Percentiles rank a stretch among this genome's conserved stretches.
phyloP scores from a whole-genome alignment of 768 basidiomycete species.

The Suillus occidentalis region DNA sequence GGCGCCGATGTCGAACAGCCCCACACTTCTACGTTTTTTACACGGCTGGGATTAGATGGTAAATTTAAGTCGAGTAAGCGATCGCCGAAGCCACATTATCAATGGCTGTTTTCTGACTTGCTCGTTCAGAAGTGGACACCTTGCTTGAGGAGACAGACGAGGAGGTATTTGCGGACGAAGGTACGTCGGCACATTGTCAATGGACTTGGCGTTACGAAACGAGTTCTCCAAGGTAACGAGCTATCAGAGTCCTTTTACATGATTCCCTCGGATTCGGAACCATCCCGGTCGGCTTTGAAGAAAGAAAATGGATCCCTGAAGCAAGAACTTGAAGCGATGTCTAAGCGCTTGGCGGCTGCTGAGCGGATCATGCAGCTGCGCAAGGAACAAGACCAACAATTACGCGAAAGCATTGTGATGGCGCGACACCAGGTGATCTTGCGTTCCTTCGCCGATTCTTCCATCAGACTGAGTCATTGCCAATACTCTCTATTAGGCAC shows the following conservation, averaged over 20 bases:
- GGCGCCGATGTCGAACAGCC: conserved; percentile 72
- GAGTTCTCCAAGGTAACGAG: conserved; percentile 50
- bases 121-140: conserved; percentile 17
- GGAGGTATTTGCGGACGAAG: conserved; percentile 61
- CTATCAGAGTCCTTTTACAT: conserved; percentile 81
- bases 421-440: conserved; percentile 59
- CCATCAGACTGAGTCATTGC: conserved; percentile 5
- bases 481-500: conserved; percentile 51
- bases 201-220: conserved; percentile 1
- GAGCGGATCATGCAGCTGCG: conserved; percentile 67
- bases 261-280: conserved; percentile 62
- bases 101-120: background rate
- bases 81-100: background rate
- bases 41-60: conserved; percentile 34
- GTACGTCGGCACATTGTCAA: conserved; percentile 34
- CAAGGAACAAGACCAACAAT: conserved; percentile 75
- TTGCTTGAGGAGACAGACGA: conserved; percentile 55
- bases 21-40: conserved; percentile 55
- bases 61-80: conserved; percentile 23
- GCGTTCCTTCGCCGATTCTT: background rate
- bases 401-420: conserved; percentile 80
- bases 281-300: conserved; percentile 48
- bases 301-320: conserved; percentile 70
- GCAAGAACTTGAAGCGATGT: conserved; percentile 55
- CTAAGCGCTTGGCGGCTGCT: conserved; percentile 56